phyloP scores from a whole-genome alignment of 169 alveolate species.

The Cyclospora cayetanensis region DNA sequence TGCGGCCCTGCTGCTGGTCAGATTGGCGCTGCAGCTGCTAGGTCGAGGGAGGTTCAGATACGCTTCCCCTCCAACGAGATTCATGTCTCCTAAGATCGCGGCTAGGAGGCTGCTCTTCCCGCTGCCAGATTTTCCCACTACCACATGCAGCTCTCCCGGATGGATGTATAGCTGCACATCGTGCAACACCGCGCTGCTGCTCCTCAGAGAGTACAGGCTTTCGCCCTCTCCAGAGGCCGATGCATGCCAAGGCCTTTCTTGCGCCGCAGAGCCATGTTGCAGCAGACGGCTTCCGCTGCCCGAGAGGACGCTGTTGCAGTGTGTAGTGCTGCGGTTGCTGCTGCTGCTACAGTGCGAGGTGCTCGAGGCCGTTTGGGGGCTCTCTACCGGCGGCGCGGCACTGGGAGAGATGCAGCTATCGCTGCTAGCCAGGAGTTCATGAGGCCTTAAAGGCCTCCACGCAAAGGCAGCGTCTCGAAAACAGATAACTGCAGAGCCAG shows the following conservation, averaged over 20 bases:
- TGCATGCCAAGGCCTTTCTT: neutral
- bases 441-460: slow-evolving; percentile 16
- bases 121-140: slow-evolving; percentile 47
- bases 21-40: slow-evolving; percentile 14
- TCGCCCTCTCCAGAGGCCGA: neutral
- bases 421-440: neutral
- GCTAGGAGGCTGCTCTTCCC: slow-evolving; percentile 57
- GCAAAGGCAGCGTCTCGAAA: slow-evolving; percentile 2
- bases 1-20: no score
- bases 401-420: neutral
- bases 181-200: slow-evolving; percentile 61
- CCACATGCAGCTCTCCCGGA: slow-evolving; percentile 30
- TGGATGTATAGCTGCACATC: neutral
- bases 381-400: neutral
- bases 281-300: no score
- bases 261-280: neutral
- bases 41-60: slow-evolving; percentile 35
- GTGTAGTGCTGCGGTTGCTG: neutral
- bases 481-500: neutral
- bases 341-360: no score
- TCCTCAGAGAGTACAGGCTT: neutral
- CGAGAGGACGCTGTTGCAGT: neutral
- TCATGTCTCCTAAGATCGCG: slow-evolving; percentile 35
- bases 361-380: neutral
- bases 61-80: slow-evolving; percentile 25